A percentile compares a stretch with the other conserved stretches of the same genome.
phyloP scores from a whole-genome alignment of 176 grass and related monocot genomes.

The maize (Zea mays) region DNA sequence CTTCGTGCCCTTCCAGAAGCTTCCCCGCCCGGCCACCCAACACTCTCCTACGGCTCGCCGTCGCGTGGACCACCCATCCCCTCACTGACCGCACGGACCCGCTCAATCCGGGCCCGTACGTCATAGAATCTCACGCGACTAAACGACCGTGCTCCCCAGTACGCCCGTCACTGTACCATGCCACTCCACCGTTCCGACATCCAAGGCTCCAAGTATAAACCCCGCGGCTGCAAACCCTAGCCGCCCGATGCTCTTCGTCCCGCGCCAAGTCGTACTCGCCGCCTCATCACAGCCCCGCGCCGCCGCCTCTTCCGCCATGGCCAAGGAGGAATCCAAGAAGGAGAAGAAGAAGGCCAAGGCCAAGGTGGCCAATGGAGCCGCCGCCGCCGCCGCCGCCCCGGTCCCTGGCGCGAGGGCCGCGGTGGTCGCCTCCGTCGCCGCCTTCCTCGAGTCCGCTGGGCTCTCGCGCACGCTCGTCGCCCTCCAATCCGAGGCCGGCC shows the following conservation, averaged over 20 bases:
- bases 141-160: background rate
- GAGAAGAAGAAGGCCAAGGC: constrained; percentile 49
- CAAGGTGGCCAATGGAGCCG: constrained; percentile 22
- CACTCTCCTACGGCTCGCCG: background rate
- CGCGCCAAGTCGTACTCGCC: constrained; percentile 59
- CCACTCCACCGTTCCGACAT: too few species aligned
- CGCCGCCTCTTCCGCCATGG: constrained; percentile 38
- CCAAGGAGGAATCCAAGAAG: constrained; percentile 53
- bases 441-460: constrained; percentile 66
- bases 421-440: constrained; percentile 66
- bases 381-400: constrained; percentile 43
- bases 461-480: constrained; percentile 61
- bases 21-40: background rate
- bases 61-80: too few species aligned
- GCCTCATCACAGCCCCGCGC: background rate
- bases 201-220: constrained; percentile 34
- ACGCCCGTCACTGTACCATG: background rate
- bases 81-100: background rate
- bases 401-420: constrained; percentile 14
- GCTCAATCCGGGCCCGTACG: background rate
- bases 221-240: constrained; percentile 37
- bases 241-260: constrained; percentile 59
- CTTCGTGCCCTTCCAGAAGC: constrained; percentile 11
- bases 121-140: background rate
- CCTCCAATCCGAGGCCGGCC: constrained; percentile 59